A percentile compares a stretch with the other conserved stretches of the same genome.
phyloP scores from a whole-genome alignment of 345 rosid genomes.

The Eucalyptus pumila region DNA sequence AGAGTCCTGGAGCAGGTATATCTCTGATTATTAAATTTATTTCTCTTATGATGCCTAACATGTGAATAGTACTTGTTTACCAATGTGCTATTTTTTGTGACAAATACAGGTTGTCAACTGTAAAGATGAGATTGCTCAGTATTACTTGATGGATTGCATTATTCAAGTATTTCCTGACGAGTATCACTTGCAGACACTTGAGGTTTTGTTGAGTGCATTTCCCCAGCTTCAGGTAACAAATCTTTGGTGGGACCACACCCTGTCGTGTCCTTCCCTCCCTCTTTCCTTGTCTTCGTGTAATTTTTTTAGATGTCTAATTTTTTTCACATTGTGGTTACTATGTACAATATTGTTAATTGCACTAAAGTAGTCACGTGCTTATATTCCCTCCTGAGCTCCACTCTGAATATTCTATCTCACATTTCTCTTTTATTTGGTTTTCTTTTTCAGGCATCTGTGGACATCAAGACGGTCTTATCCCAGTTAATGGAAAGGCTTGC shows the following conservation, averaged over 20 bases:
- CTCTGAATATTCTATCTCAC: not conserved
- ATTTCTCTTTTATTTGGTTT: not conserved
- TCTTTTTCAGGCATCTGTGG: slow-evolving; percentile 78
- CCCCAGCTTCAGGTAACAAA: slow-evolving; percentile 90
- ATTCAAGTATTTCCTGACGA: slow-evolving; percentile 99
- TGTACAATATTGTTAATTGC: not conserved
- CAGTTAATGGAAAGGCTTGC: slow-evolving; percentile 98
- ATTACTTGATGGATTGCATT: slow-evolving; percentile 93
- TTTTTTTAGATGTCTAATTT: not conserved
- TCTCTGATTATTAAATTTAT: not conserved
- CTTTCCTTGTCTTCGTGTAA: not conserved
- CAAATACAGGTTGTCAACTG: slow-evolving; percentile 83
- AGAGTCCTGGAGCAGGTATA: slow-evolving; percentile 92
- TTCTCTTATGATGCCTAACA: not conserved
- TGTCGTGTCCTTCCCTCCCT: not conserved
- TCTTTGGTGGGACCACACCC: not conserved
- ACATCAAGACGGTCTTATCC: slow-evolving; percentile 93
- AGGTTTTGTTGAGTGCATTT: slow-evolving; percentile 77
- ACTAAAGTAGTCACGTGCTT: not conserved
- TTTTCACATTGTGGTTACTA: not conserved
- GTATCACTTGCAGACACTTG: slow-evolving; percentile 98
- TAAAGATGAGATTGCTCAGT: slow-evolving; percentile 93
- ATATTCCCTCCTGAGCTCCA: not conserved
- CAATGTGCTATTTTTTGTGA: not conserved
- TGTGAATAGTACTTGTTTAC: not conserved